phyloP scores from a whole-genome alignment of 2,329 filamentous ascomycete species.

The Penicillium sp. region DNA sequence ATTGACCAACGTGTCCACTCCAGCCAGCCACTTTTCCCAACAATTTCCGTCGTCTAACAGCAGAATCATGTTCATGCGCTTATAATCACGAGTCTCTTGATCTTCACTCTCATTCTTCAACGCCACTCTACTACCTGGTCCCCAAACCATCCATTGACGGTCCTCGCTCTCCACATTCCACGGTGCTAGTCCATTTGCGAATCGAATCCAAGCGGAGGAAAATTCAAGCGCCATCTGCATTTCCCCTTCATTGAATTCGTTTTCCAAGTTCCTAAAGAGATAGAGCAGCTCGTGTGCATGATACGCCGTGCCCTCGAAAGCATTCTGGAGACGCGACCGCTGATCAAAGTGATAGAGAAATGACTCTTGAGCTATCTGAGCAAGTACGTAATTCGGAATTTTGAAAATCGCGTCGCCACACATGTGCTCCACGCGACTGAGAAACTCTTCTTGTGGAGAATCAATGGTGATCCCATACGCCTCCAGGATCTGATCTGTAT shows the following conservation, averaged over 20 bases:
- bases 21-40: conserved; percentile 22
- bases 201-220: conserved; percentile 24
- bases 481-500: conserved; percentile 18
- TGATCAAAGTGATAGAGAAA: conserved; percentile 30
- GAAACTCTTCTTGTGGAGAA: conserved; percentile 9
- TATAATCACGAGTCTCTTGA: conserved; percentile 18
- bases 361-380: neutral
- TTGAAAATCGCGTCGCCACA: conserved; percentile 28
- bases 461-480: conserved; percentile 18
- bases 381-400: conserved; percentile 22
- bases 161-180: conserved; percentile 9
- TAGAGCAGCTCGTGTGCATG: conserved; percentile 30
- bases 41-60: conserved; percentile 14
- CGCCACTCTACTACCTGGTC: conserved; percentile 10
- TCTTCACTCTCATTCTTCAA: conserved; percentile 23
- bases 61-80: conserved; percentile 20
- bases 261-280: conserved; percentile 23
- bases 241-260: conserved; percentile 20
- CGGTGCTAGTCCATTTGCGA: conserved; percentile 19
- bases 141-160: conserved; percentile 26
- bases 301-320: conserved; percentile 26
- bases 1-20: conserved; percentile 24
- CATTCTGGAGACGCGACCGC: conserved; percentile 22
- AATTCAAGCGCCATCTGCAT: conserved; percentile 18
- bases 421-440: conserved; percentile 25